These are phyloP conservation scores for Scutellaria baicalensis DNA, from an alignment of 257 asterid genomes.

Conservation along the genomic window DNA sequence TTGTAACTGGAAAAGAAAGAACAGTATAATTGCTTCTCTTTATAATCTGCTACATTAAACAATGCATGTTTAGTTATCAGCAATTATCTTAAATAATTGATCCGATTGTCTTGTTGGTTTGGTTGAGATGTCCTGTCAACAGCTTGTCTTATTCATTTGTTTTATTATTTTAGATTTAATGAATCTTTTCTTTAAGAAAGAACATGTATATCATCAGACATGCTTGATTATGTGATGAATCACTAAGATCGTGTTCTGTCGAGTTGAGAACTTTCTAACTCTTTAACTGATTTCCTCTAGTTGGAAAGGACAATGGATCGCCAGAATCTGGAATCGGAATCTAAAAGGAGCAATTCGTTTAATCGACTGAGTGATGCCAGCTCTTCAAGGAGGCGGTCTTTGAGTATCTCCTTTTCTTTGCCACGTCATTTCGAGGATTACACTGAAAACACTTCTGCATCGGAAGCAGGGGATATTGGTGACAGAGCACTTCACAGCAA, in stretches of 20 bases:
- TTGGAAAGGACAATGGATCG: conserved; percentile 32
- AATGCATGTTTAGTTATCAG: not conserved
- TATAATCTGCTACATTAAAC: too few species aligned
- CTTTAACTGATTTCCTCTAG: not conserved
- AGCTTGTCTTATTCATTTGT: not conserved
- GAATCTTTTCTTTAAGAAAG: too few species aligned
- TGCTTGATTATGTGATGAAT: not conserved
- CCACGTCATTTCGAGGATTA: conserved; percentile 29
- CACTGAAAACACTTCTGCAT: conserved; percentile 46
- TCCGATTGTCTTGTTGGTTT: not conserved
- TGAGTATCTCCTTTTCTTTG: conserved; percentile 22
- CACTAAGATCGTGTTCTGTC: not conserved
- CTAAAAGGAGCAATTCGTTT: conserved; percentile 37
- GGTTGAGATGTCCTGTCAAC: not conserved
- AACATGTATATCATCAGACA: not conserved
- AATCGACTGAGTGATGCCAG: conserved; percentile 28
- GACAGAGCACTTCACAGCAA: conserved; percentile 62
- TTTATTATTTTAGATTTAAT: not conserved
- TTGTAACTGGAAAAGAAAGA: too few species aligned
- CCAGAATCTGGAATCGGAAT: conserved; percentile 26
- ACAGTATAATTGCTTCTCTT: too few species aligned
- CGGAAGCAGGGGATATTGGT: conserved; percentile 97
- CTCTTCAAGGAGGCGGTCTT: conserved; percentile 50
- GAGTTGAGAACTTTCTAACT: not conserved
- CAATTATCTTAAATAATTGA: too few species aligned